Conservation (phyloP, 139 green algal species). For the Tetradesmus lagerheimii region DNA sequence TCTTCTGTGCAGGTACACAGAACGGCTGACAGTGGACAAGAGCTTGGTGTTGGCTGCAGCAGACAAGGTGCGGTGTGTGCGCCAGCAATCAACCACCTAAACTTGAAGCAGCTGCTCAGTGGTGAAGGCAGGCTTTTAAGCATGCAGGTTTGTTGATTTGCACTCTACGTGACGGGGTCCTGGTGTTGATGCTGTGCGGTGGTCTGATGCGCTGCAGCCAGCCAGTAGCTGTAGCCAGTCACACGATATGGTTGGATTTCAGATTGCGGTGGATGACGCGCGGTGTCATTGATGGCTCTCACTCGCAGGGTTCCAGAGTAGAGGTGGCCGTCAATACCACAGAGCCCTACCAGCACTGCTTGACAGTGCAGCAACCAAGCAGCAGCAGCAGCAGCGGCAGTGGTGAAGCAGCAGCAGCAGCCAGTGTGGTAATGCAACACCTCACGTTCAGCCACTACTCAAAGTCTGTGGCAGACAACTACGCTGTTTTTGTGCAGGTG, state of each 20-base stretch:
- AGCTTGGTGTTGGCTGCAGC: conserved; percentile 9
- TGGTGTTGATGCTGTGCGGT: too few relatives aligned
- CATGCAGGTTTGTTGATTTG: too few relatives aligned
- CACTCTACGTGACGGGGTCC: too few relatives aligned
- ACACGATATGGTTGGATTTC: too few relatives aligned
- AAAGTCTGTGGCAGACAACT: conserved; percentile 45
- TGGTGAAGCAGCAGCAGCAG: background rate
- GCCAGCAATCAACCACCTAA: too few relatives aligned
- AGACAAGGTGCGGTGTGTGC: background rate
- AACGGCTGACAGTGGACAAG: background rate
- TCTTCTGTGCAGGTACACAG: conserved; percentile 2
- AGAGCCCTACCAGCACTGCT: conserved; percentile 41
- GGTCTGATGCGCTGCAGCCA: too few relatives aligned
- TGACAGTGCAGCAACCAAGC: background rate
- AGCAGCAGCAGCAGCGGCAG: background rate
- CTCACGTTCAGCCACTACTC: conserved; percentile 11
- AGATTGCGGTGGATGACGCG: too few relatives aligned
- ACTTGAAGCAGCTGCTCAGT: too few relatives aligned
- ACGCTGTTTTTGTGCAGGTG: conserved; percentile 30
- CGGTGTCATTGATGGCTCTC: too few relatives aligned
- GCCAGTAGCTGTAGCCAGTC: too few relatives aligned
- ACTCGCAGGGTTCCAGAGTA: background rate
- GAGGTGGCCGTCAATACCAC: background rate
- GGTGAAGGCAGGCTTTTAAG: too few relatives aligned
- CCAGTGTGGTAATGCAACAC: background rate